Evolutionary conservation across 78 protist species (phyloP).

Genomic region (Anaeramoeba flamelloides): DNA sequence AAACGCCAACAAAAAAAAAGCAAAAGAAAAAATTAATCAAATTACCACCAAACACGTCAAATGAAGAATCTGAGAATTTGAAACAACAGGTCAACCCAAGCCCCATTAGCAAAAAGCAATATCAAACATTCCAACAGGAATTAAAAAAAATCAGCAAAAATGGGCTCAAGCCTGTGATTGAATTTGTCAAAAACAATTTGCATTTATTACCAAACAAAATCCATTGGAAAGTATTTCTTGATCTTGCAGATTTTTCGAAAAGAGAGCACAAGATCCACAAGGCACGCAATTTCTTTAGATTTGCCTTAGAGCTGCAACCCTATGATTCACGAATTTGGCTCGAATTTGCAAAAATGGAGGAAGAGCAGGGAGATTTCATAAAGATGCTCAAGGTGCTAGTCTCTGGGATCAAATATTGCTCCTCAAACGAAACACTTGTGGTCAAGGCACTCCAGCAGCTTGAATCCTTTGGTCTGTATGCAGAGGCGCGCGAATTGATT

Average conservation of each 20-base stretch:
- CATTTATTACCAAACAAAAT: not conserved
- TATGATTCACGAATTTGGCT: not conserved
- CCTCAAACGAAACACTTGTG: not conserved
- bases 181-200: too few relatives aligned
- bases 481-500: not conserved
- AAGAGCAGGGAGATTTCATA: not conserved
- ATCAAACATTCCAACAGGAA: too few relatives aligned
- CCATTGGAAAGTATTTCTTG: not conserved
- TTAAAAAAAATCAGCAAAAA: too few relatives aligned
- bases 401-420: not conserved
- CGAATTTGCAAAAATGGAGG: constrained; percentile 3
- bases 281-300: not conserved
- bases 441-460: not conserved
- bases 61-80: too few relatives aligned
- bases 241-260: not conserved
- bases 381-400: not conserved
- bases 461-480: not conserved
- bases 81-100: too few relatives aligned
- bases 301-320: not conserved
- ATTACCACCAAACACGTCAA: too few relatives aligned
- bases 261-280: not conserved
- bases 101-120: too few relatives aligned
- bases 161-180: too few relatives aligned
- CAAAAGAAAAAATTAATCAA: too few relatives aligned
- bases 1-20: too few relatives aligned